These are phyloP conservation scores for Phytophthora citrophthora DNA, from an alignment of 352 stramenopile genomes.

Conservation along the genomic window DNA sequence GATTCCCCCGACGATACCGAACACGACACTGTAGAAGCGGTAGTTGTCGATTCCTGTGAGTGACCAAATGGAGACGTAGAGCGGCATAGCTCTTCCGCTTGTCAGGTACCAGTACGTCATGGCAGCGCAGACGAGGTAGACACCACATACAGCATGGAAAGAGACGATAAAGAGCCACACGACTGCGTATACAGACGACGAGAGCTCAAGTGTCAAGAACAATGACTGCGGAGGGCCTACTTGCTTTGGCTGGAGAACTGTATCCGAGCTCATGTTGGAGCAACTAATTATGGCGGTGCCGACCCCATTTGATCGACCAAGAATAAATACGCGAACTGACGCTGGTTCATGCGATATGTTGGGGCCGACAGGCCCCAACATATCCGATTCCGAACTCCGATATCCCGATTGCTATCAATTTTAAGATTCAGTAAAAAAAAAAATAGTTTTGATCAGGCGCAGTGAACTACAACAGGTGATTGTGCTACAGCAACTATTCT, in stretches of 20 bases:
- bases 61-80: constrained; percentile 39
- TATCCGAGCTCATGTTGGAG: neutral
- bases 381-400: no score
- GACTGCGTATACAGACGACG: neutral
- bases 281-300: no score
- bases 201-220: constrained; percentile 7
- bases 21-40: constrained; percentile 24
- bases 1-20: constrained; percentile 31
- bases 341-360: no score
- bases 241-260: constrained; percentile 5
- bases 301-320: neutral
- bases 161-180: constrained; percentile 31
- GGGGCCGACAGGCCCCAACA: no score
- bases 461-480: no score
- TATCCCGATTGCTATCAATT: no score
- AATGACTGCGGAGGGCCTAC: neutral
- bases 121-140: no score
- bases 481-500: no score
- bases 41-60: constrained; percentile 29
- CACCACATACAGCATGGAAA: constrained; percentile 32
- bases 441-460: no score
- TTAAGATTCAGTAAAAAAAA: no score
- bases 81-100: constrained; percentile 19
- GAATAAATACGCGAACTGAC: no score
- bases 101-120: constrained; percentile 20